Evolutionary conservation across 2,329 filamentous ascomycete species (phyloP), one percentile per base, ranked within the genome.

Genomic region (Didymella pomorum): DNA sequence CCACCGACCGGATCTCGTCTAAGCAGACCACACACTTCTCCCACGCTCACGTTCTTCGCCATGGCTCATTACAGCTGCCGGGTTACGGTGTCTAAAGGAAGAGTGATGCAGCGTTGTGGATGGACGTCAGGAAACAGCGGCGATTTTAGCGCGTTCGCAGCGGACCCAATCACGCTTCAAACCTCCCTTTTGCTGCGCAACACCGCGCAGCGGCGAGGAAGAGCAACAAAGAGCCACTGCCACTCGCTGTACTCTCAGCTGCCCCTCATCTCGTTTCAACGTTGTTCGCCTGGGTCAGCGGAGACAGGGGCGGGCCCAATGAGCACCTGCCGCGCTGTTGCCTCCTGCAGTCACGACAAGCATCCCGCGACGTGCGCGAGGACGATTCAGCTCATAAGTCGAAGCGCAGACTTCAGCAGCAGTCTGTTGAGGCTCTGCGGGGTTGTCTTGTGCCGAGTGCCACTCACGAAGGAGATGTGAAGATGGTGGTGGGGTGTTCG

Each of bases 221-320:
- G 54, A 60, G 54, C 62, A 23, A 26, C 31, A 43, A 52, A 51
- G 51, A 62, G 54, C 39, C 53, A 57, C 61, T 58, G 55, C 70
- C 71, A 71, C 67, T 71, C 53, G 65, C 52, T 43, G 39, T 41
- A 48, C 43, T 54, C 49, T 57, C 66, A 65, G 49, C 65, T 67
- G 63, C 62, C 58, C 64, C 65, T 74, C 70, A 73, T 75, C 65
- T 74, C 65, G 63, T 66, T 66, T 67, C 56, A 41, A 46, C 21
- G 47, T 52, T 49, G 46, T 26, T 47, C 56, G 33, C 18, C 58
- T 58, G 51, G 58, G 51, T 50, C 43, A 43, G 42, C 55, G 54
- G 55, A 45, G 60, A 31, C 25, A 44, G 37, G 35, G 20, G 57
- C 52, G 29, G 31, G 26, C 18, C 70, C 71, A 75, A 73, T 72